Conservation (phyloP, 371 early-diverging fungal genomes). For the Amoeboaphelidium protococcarum region DNA sequence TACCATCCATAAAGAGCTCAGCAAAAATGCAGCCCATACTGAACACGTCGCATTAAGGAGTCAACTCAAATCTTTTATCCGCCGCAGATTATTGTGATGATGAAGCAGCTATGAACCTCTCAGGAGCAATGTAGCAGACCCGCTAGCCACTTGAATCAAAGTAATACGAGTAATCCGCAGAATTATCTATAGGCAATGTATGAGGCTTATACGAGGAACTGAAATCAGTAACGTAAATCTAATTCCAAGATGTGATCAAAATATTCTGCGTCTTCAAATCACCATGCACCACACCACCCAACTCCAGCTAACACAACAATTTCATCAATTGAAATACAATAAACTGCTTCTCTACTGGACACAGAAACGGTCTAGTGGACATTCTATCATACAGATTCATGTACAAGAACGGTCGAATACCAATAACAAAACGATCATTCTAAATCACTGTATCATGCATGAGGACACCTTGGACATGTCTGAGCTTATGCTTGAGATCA, state of each 20-base stretch:
- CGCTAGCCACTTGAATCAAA: constrained; percentile 67
- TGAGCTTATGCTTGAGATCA: too few species aligned
- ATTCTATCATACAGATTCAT: constrained; percentile 79
- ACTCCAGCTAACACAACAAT: constrained; percentile 49
- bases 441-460: too few species aligned
- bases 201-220: constrained; percentile 73
- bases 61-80: constrained; percentile 15
- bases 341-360: constrained; percentile 65
- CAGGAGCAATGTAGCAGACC: constrained; percentile 81
- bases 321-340: constrained; percentile 60
- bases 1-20: constrained; percentile 72
- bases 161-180: constrained; percentile 7
- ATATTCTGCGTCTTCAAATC: constrained; percentile 76
- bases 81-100: constrained; percentile 3
- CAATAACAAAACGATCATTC: too few species aligned
- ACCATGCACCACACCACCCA: constrained; percentile 43
- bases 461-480: too few species aligned
- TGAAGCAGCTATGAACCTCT: constrained; percentile 33
- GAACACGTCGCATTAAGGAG: constrained; percentile 72
- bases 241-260: constrained; percentile 73
- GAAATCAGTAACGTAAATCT: constrained; percentile 67
- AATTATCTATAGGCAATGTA: constrained; percentile 37
- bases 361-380: constrained; percentile 75
- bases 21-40: constrained; percentile 77
- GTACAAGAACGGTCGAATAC: constrained; percentile 55